Evolutionary conservation across 2,329 filamentous ascomycete genomes (phyloP).

Genomic region (Clonostachys sp.): DNA sequence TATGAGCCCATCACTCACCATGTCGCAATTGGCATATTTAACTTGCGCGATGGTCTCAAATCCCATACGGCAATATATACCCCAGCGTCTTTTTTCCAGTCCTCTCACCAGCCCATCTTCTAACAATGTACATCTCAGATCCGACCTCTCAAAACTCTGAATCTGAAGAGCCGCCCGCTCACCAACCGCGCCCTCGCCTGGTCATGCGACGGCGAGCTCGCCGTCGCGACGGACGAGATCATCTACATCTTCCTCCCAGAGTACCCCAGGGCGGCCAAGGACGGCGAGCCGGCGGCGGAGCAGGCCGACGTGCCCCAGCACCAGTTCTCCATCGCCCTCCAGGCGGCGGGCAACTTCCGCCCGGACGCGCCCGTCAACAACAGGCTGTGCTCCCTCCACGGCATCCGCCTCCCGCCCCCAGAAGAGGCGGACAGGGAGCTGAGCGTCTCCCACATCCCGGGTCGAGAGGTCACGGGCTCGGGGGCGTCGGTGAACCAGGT

Average conservation of each 20-base stretch:
- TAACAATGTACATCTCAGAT: conserved; percentile 17
- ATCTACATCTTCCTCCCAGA: conserved; percentile 47
- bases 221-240: conserved; percentile 51
- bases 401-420: conserved; percentile 21
- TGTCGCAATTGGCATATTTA: no score
- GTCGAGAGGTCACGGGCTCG: conserved; percentile 30
- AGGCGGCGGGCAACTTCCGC: conserved; percentile 22
- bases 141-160: conserved; percentile 41
- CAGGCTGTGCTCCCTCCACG: conserved; percentile 33
- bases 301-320: conserved; percentile 17
- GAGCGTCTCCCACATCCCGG: neutral
- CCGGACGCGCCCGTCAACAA: conserved; percentile 39
- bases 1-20: no score
- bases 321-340: conserved; percentile 25
- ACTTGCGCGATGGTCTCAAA: no score
- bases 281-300: conserved; percentile 8
- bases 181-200: conserved; percentile 39
- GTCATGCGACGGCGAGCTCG: conserved; percentile 54
- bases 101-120: neutral
- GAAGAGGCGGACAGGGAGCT: neutral
- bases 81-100: no score
- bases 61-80: no score
- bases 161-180: conserved; percentile 35
- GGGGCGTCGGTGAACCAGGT: conserved; percentile 50
- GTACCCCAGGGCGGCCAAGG: conserved; percentile 14